These are phyloP conservation scores for Sedum album DNA, from an alignment of 164 flowering plant genomes.

Conservation along the genomic window DNA sequence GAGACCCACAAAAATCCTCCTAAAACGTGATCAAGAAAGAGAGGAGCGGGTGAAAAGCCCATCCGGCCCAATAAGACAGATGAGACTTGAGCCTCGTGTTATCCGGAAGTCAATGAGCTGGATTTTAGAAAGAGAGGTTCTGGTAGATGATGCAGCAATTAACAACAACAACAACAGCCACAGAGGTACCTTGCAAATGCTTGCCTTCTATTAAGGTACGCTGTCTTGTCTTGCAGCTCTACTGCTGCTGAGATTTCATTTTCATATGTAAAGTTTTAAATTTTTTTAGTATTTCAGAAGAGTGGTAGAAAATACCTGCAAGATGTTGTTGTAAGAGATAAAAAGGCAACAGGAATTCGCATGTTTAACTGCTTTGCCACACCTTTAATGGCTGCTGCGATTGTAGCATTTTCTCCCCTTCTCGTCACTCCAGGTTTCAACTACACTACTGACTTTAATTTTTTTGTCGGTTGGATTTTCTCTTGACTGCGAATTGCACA, in stretches of 20 bases:
- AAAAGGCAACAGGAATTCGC: neutral
- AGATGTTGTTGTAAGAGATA: neutral
- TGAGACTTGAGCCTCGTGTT: too few relatives aligned
- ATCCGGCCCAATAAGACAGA: too few relatives aligned
- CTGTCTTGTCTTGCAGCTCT: neutral
- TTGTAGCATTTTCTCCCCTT: neutral
- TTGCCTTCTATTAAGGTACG: neutral
- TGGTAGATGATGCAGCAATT: neutral
- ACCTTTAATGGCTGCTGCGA: conserved; percentile 6
- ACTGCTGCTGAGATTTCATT: neutral
- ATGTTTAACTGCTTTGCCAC: neutral
- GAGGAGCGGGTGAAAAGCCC: too few relatives aligned
- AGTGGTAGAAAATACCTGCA: neutral
- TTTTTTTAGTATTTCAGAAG: neutral
- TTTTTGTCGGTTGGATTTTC: neutral
- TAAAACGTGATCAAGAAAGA: too few relatives aligned
- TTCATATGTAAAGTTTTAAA: neutral
- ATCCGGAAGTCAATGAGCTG: neutral
- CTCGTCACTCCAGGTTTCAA: conserved; percentile 1
- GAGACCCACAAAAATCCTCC: too few relatives aligned
- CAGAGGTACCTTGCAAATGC: neutral
- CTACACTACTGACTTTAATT: neutral
- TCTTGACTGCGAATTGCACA: too few relatives aligned
- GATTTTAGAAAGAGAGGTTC: too few relatives aligned
- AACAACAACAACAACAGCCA: neutral